phyloP scores from a whole-genome alignment of 2,329 filamentous ascomycete species.

The Harringtonia lauricola region DNA sequence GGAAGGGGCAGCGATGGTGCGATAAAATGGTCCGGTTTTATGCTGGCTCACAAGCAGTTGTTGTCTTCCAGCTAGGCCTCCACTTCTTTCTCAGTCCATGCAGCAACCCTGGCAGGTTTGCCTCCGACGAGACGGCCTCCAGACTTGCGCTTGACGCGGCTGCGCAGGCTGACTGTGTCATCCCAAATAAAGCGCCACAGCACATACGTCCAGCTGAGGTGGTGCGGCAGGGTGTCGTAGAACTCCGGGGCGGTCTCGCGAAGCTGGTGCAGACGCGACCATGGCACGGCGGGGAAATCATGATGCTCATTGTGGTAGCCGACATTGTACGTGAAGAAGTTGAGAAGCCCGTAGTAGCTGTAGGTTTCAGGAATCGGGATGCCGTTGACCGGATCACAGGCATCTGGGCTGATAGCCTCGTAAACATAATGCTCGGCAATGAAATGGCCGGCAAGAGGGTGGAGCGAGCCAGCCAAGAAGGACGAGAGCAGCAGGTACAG shows the following conservation, averaged over 20 bases:
- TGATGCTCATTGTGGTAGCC: constrained; percentile 98
- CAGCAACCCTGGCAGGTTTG: constrained; percentile 30
- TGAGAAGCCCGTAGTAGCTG: constrained; percentile 90
- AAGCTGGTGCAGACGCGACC: constrained; percentile 73
- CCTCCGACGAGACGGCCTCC: constrained; percentile 53
- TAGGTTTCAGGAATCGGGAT: constrained; percentile 83
- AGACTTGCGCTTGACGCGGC: constrained; percentile 83
- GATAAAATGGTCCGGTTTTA: no score
- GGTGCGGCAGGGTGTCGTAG: constrained; percentile 75
- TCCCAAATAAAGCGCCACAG: constrained; percentile 96
- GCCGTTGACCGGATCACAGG: constrained; percentile 44
- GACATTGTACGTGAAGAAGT: constrained; percentile 92
- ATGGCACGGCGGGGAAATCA: constrained; percentile 93
- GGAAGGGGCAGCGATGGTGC: no score
- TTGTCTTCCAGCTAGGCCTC: constrained; percentile 37
- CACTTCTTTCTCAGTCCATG: constrained; percentile 60
- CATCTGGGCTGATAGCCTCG: constrained; percentile 45
- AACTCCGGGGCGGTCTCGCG: constrained; percentile 80
- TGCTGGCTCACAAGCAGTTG: background rate
- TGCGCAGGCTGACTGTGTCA: constrained; percentile 78
- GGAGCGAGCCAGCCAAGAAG: constrained; percentile 86
- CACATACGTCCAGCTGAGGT: constrained; percentile 84
- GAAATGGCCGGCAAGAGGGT: constrained; percentile 94
- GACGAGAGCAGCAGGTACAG: constrained; percentile 80
- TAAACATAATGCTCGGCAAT: constrained; percentile 96